These are phyloP conservation scores for Diversispora epigaea DNA, from an alignment of 192 early-diverging fungal genomes.

Conservation along the genomic window DNA sequence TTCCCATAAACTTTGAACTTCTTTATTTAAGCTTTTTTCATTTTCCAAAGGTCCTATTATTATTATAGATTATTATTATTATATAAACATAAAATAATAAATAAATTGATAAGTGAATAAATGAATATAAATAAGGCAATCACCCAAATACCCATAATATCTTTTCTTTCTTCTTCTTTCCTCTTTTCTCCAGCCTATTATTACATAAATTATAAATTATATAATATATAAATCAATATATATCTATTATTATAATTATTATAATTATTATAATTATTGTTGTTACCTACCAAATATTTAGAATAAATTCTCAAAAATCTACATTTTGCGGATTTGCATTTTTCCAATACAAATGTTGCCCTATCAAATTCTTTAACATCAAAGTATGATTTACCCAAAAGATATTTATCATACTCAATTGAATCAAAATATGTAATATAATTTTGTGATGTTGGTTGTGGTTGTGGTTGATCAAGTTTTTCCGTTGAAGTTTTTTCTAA, in stretches of 20 bases:
- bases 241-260: too few species aligned
- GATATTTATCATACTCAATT: conserved; percentile 46
- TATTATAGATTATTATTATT: background rate
- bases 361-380: conserved; percentile 72
- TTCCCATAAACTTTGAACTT: conserved; percentile 45
- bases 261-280: background rate
- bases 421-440: background rate
- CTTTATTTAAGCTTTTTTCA: conserved; percentile 44
- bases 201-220: background rate
- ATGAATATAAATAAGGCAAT: too few species aligned
- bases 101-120: background rate
- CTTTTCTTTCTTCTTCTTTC: conserved; percentile 56
- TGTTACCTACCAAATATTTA: conserved; percentile 62
- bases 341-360: conserved; percentile 52
- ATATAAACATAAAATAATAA: background rate
- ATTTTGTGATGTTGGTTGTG: background rate
- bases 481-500: background rate
- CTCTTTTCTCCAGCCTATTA: conserved; percentile 58
- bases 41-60: conserved; percentile 48
- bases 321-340: conserved; percentile 50
- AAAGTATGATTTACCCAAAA: conserved; percentile 72
- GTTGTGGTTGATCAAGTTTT: background rate
- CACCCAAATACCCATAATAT: conserved; percentile 48
- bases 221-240: too few species aligned
- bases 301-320: conserved; percentile 81